Evolutionary conservation across 768 basidiomycete species (phyloP).

Genomic region (Pleurotus eryngii): DNA sequence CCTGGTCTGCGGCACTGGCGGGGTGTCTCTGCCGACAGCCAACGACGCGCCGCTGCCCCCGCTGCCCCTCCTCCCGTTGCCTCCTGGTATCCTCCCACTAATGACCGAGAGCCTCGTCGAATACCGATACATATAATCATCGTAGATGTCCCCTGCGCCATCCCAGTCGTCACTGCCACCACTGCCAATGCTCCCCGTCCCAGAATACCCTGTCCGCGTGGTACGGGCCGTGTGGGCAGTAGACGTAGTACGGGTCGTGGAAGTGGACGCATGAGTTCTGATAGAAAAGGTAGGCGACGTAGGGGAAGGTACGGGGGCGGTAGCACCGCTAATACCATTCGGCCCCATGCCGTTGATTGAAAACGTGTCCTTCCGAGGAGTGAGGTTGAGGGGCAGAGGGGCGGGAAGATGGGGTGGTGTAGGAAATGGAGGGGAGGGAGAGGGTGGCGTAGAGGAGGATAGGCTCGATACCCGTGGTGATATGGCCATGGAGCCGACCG

Average conservation of each 20-base stretch:
- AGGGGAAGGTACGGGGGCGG: neutral
- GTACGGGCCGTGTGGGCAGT: neutral
- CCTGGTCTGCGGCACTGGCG: conserved; percentile 6
- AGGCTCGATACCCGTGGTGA: too few relatives aligned
- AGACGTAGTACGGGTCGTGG: neutral
- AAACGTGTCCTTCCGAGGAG: neutral
- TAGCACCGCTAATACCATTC: too few relatives aligned
- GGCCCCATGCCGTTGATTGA: neutral
- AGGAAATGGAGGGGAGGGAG: neutral
- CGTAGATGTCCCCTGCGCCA: conserved; percentile 70
- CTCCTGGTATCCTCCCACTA: neutral
- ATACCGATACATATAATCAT: conserved; percentile 66
- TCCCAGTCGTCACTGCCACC: conserved; percentile 50
- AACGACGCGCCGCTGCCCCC: neutral
- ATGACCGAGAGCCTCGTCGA: conserved; percentile 47
- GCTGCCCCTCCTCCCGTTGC: neutral
- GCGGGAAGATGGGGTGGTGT: neutral
- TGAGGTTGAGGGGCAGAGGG: neutral
- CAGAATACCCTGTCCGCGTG: neutral
- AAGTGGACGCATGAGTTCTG: neutral
- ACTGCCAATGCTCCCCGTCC: neutral
- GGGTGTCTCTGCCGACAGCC: conserved; percentile 1
- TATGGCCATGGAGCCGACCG: neutral
- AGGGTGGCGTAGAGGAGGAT: neutral
- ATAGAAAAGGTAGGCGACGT: conserved; percentile 1